Base-by-base conservation (phyloP, 2,329 filamentous ascomycete species). In the Calonectria pseudoreteaudii region DNA sequence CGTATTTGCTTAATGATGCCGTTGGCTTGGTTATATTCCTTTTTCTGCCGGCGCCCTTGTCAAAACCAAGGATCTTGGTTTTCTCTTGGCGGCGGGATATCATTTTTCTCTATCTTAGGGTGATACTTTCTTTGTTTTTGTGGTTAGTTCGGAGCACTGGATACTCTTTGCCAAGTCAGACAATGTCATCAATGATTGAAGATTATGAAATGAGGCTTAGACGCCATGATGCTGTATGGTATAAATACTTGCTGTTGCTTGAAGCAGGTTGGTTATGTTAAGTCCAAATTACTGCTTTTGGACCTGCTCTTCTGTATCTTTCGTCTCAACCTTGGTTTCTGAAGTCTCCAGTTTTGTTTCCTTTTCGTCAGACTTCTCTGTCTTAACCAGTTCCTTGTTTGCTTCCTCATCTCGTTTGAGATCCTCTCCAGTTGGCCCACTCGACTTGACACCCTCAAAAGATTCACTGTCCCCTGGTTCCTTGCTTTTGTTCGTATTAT, bases 391-490 rank as follows among this genome's bases (percentile, higher is more conserved):
- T 31, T 41, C 66, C 18, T 75, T 71, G 30, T 49, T 72, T 2
- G 44, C 47, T n/a, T 79, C 75, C 1, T 76, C 74, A 0, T 74
- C 76, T 26, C 74, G 49, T 7, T 69, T 41, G 23, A 85, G 68
- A 31, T 84, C 82, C 68, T 85, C 84, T 13, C 86, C 85, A 0
- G 73, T 71, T 0, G 85, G 85, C 0, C 84, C 85, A 62, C 83
- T 84, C 1, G 81, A 80, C 78, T 81, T 85, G 2, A 87, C 80
- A 0, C 83, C 83, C 31, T 82, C 80, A 23, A 85, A 62, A 2
- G 78, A 80, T 14, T 74, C 76, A 1, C 75, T 80, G 2, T 80
- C 76, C 14, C 36, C 72, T n/a, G 69, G 66, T 23, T 74, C 74
- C 23, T 70, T 69, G 4, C 26, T 70, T 60, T 80, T 76, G 3